Base-by-base conservation (phyloP, 768 basidiomycete species). In the Cantharellus cinnabarinus region DNA sequence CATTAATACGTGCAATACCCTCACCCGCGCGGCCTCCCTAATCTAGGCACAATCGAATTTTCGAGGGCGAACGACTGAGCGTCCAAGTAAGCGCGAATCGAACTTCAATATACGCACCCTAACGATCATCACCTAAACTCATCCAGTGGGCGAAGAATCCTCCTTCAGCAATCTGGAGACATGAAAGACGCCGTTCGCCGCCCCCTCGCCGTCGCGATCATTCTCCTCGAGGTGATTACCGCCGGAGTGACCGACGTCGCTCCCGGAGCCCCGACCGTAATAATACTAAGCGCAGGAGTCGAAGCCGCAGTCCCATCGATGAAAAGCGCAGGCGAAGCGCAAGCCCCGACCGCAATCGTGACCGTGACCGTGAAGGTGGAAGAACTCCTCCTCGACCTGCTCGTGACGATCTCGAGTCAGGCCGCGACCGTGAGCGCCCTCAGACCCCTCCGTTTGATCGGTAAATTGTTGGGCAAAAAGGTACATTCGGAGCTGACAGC, bases 101-200 rank as follows among this genome's bases (percentile, higher is more conserved):
- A 39, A 53, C 39, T 41, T 52, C 50, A 29, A 42, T 37, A 60
- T 51, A 51, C 53, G 7, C n/a, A n/a, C 56, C 41, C 14, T 51
- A 14, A 2, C 38, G 53, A 10, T 29, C n/a, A 1, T 37, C 40
- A 2, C 4, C 42, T 61, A 35, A 29, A 41, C n/a, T 41, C 52
- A 10, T 37, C 52, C 57, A 84, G 83, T 85, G 83, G 83, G 83
- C 83, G 50, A 87, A 86, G 69, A 81, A 81, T 65, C 85, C 85
- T 60, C 86, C 85, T 3, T 85, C 83, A 48, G 76, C 82, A n/a
- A 79, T 82, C 44, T 88, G 85, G 85, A 82, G 85, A 10, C 29
- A 48, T 1, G 44, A 48, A 10, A 48, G 29, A 29, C 44, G 29
- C 10, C 44, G 44, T 48, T 29, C 10, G 44, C 29, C 44, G 10